Base-by-base conservation (phyloP, 2,329 filamentous ascomycete species). In the Beauveria caledonica region DNA sequence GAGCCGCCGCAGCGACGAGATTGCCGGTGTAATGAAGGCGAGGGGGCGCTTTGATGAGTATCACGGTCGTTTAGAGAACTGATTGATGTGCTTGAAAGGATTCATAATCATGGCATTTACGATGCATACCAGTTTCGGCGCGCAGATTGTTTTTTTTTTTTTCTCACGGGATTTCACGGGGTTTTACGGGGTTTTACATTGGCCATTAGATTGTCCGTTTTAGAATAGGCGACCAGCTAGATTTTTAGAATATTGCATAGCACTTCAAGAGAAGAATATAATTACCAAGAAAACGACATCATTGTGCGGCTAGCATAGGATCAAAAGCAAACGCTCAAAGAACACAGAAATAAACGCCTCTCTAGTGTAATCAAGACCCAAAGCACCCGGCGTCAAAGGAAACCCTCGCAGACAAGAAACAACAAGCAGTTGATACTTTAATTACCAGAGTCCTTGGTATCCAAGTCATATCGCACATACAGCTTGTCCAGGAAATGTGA, bases 401-500 rank as follows among this genome's bases (percentile, higher is more conserved):
- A 23, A 45, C 13, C 21, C 1, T 29, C 11, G 19, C 27, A 39
- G 1, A 5, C 46, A 33, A 27, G 25, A 4, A 4, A 23, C 17
- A 6, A 27, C 51, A 23, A 8, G 25, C 19, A 27, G 7, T 23
- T 36, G 3, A 36, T 39, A 5, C n/a, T 15, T 36, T 25, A 58
- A 3, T 21, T 46, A 23, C 40, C 39, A 15, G 39, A 40, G 11
- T 60, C 58, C 46, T 27, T 40, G 15, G 36, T 21, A 23, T 73
- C 68, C 44, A 74, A 65, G 33, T 72, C 70, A 71, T 96, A 96
- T 63, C 91, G 81, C 63, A 95, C 86, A 73, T 87, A 91, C 40
- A 97, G 74, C 63, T 87, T 85, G 69, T 97, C 90, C 63, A 93
- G 79, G 68, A 97, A 97, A 72, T 97, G 90, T 19, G 85, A 86